phyloP scores from a whole-genome alignment of 2,329 filamentous ascomycete genomes.

The Lasiodiplodia gonubiensis region DNA sequence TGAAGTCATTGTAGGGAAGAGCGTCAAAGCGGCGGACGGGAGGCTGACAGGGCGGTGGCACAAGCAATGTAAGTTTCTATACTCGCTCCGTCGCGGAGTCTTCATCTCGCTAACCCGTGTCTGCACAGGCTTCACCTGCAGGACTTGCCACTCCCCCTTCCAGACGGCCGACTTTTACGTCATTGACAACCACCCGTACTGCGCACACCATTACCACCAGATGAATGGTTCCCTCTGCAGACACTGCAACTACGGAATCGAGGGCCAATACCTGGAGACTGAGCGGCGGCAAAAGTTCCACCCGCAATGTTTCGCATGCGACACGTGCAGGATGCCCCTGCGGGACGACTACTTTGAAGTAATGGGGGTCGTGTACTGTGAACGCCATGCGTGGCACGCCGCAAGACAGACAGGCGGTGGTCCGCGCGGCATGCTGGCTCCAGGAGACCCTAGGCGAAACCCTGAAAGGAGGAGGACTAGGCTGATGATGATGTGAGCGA shows the following conservation, averaged over 20 bases:
- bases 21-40: conserved; percentile 90
- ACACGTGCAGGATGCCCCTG: conserved; percentile 75
- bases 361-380: conserved; percentile 79
- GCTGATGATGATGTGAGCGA: conserved; percentile 56
- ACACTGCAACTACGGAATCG: conserved; percentile 82
- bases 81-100: background rate
- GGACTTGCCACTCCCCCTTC: conserved; percentile 81
- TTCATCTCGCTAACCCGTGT: conserved; percentile 26
- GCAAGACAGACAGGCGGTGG: conserved; percentile 46
- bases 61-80: conserved; percentile 68
- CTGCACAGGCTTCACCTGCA: conserved; percentile 73
- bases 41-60: conserved; percentile 92
- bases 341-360: conserved; percentile 92
- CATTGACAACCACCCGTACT: conserved; percentile 83
- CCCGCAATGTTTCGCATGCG: conserved; percentile 82
- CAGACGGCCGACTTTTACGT: conserved; percentile 92
- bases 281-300: conserved; percentile 81
- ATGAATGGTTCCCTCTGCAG: conserved; percentile 86
- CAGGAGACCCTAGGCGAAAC: conserved; percentile 44
- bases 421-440: conserved; percentile 39
- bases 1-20: conserved; percentile 82
- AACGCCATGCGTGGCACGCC: conserved; percentile 77
- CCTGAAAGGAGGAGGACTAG: conserved; percentile 57
- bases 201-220: conserved; percentile 89
- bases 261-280: conserved; percentile 91